Evolutionary conservation across 805 yeast genomes (phyloP).

Genomic region (Myxozyma nipponensis): DNA sequence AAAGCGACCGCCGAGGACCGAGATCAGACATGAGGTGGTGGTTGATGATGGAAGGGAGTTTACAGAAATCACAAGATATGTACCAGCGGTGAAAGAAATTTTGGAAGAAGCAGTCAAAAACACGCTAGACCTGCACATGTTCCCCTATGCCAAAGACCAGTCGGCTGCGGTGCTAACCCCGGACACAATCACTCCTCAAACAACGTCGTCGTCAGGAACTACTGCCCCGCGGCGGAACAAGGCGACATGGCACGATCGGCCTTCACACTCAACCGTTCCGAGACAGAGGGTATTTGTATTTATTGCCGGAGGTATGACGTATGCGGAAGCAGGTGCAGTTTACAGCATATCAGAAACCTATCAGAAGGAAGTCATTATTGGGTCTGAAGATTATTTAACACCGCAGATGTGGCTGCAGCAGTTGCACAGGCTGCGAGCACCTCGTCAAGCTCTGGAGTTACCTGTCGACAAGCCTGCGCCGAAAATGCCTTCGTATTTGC

Average conservation of each 20-base stretch:
- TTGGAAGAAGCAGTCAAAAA: slow-evolving; percentile 48
- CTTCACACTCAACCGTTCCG: slow-evolving; percentile 23
- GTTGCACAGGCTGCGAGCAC: slow-evolving; percentile 31
- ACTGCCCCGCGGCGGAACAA: slow-evolving; percentile 13
- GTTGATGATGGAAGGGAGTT: slow-evolving; percentile 33
- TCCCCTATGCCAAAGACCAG: slow-evolving; percentile 73
- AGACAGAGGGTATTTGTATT: slow-evolving; percentile 72
- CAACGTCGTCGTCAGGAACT: slow-evolving; percentile 5
- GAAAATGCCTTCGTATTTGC: slow-evolving; percentile 35
- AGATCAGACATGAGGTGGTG: slow-evolving; percentile 17
- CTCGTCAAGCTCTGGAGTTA: slow-evolving; percentile 34
- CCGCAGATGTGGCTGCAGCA: slow-evolving; percentile 37
- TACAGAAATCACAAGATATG: slow-evolving; percentile 51
- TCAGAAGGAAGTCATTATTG: slow-evolving; percentile 73
- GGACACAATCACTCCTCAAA: not conserved
- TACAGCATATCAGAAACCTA: slow-evolving; percentile 61
- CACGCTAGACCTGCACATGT: slow-evolving; percentile 53
- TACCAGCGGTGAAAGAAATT: slow-evolving; percentile 63
- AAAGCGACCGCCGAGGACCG: slow-evolving; percentile 45
- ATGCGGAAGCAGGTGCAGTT: slow-evolving; percentile 71
- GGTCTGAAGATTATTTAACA: slow-evolving; percentile 68
- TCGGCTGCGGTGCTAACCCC: slow-evolving; percentile 44
- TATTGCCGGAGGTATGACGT: slow-evolving; percentile 86
- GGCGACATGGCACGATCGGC: slow-evolving; percentile 24
- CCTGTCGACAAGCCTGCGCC: slow-evolving; percentile 34